Evolutionary conservation across 2,329 filamentous ascomycete species (phyloP).

Genomic region (Alternaria infectoria): DNA sequence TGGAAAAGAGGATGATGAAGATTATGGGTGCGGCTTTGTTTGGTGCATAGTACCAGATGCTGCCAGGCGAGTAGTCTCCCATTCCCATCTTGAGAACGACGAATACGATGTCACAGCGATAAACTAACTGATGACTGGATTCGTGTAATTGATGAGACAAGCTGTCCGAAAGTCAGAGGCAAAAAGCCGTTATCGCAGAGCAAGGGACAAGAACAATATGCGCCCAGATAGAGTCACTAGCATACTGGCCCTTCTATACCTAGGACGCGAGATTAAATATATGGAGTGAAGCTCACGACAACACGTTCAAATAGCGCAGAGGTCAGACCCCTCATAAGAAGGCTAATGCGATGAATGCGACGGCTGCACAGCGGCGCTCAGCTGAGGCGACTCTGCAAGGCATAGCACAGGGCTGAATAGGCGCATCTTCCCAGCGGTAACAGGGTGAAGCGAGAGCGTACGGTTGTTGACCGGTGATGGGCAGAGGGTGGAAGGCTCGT

Average conservation of each 20-base stretch:
- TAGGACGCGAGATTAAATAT: neutral
- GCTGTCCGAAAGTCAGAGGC: neutral
- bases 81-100: conserved; percentile 32
- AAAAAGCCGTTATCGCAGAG: neutral
- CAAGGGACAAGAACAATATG: neutral
- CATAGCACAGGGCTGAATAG: conserved; percentile 19
- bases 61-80: conserved; percentile 43
- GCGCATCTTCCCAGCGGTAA: neutral
- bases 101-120: neutral
- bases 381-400: conserved; percentile 15
- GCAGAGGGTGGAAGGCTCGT: neutral
- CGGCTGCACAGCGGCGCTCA: no score
- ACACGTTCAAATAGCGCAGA: neutral
- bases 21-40: conserved; percentile 62
- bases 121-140: accelerated
- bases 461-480: neutral
- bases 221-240: neutral
- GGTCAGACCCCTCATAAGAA: neutral
- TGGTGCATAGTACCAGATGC: conserved; percentile 57
- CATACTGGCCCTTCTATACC: neutral
- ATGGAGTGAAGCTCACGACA: neutral
- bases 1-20: conserved; percentile 57
- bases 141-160: neutral
- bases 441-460: conserved; percentile 8
- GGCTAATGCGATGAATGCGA: conserved; percentile 41